phyloP scores from a whole-genome alignment of 148 eudicot species.

The Agrostemma githago region DNA sequence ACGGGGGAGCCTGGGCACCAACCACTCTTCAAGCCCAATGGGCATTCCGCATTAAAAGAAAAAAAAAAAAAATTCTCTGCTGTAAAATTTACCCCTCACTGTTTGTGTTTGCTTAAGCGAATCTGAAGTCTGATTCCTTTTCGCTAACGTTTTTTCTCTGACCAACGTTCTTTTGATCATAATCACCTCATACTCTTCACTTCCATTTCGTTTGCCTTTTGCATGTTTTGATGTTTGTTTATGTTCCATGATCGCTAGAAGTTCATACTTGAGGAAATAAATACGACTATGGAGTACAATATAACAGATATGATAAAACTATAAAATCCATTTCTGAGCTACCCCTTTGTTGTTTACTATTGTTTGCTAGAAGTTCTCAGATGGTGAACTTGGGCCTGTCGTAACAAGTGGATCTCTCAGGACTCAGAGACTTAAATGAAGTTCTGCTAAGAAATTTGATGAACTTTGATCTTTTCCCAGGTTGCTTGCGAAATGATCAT shows the following conservation, averaged over 20 bases:
- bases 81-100: not conserved
- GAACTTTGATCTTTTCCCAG: not conserved
- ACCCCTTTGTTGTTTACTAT: not conserved
- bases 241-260: not conserved
- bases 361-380: not conserved
- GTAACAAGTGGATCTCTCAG: not conserved
- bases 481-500: slow-evolving; percentile 7
- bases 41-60: too few species aligned
- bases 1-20: too few species aligned
- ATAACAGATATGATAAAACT: not conserved
- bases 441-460: not conserved
- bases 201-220: not conserved
- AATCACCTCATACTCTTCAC: not conserved
- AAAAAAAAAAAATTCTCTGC: not conserved
- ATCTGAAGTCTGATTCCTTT: not conserved
- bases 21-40: too few species aligned
- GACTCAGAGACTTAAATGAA: not conserved
- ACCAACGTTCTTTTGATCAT: not conserved
- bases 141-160: not conserved
- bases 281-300: not conserved
- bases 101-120: not conserved
- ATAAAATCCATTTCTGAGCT: slow-evolving; percentile 2
- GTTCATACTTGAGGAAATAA: not conserved
- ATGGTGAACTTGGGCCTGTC: not conserved
- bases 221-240: not conserved